Evolutionary conservation across 441 rosid genomes (phyloP), one percentile per base, ranked within the genome.

Genomic region (Adansonia madagascariensis): DNA sequence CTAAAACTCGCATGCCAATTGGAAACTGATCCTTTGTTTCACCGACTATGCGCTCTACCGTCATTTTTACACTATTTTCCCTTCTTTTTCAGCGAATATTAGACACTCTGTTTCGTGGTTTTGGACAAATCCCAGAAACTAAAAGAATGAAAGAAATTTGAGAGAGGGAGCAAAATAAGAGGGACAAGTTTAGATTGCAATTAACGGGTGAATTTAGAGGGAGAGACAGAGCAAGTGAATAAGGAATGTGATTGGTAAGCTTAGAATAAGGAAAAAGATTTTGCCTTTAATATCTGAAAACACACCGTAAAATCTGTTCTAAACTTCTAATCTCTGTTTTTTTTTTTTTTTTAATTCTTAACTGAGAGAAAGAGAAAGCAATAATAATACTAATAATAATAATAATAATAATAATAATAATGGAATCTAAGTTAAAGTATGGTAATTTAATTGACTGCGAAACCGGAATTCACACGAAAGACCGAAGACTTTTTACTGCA

Each of bases 1-100:
- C 98, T 81, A 96, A 88, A 82, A 96, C 98, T 76, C 99, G 87
- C 97, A 96, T 89, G 18, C 98, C 99, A 41, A 85, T 57, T 0
- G 99, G 98, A 82, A 96, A 96, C 85, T 80, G 88, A 75, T 91
- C 68, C 10, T 15, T 35, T n/a, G 46, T 63, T 39, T 63, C 68
- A 63, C 18, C 35, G 18, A 35, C 10, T 14, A 63, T 35, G 35
- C 68, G 11, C 46, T 63, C 46, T 15, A 35, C 68, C 15, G 46
- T 63, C 68, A 63, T 35, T 14, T 35, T 63, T 57, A 57, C 52
- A 56, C 1, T 8, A 20, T 57, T 20, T 18, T 2, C 8, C 20
- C 2, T 1, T 56, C 3, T 56, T 57, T 56, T 56, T 9, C 24
- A 57, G 35, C 35, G 35, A 31, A 57, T 20, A 8, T 57, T 8